These are phyloP conservation scores for Phlebiopsis gigantea DNA, from an alignment of 768 basidiomycete genomes.

Conservation along the genomic window DNA sequence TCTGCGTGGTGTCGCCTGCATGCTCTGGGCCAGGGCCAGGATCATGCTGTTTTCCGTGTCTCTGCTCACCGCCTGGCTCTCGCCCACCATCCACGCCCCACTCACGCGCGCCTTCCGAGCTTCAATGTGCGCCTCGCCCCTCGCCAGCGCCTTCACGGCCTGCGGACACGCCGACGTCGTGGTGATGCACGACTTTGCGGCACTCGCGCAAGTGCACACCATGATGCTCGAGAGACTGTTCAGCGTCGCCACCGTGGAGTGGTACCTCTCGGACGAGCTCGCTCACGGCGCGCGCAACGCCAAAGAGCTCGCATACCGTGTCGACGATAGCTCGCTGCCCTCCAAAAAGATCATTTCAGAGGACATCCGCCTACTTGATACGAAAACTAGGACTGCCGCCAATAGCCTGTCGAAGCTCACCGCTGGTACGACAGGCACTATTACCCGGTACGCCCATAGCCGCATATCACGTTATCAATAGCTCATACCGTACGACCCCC, in stretches of 20 bases:
- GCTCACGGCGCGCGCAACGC: neutral
- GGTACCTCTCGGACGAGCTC: neutral
- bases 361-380: neutral
- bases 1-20: neutral
- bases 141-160: neutral
- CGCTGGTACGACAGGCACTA: neutral
- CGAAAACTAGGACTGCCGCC: neutral
- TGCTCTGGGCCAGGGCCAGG: neutral
- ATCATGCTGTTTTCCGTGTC: neutral
- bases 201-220: neutral
- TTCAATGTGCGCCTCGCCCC: neutral
- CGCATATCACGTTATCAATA: neutral
- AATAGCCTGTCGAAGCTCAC: neutral
- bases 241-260: neutral
- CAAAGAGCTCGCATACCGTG: neutral
- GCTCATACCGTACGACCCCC: neutral
- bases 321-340: neutral
- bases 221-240: neutral
- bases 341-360: neutral
- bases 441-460: neutral
- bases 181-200: conserved; percentile 1
- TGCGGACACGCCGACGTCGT: conserved; percentile 1
- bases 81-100: neutral
- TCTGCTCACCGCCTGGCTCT: neutral
- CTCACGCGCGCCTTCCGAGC: neutral